Conservation (phyloP, 2,329 filamentous ascomycete species). For the Hypomyces rosellus region DNA sequence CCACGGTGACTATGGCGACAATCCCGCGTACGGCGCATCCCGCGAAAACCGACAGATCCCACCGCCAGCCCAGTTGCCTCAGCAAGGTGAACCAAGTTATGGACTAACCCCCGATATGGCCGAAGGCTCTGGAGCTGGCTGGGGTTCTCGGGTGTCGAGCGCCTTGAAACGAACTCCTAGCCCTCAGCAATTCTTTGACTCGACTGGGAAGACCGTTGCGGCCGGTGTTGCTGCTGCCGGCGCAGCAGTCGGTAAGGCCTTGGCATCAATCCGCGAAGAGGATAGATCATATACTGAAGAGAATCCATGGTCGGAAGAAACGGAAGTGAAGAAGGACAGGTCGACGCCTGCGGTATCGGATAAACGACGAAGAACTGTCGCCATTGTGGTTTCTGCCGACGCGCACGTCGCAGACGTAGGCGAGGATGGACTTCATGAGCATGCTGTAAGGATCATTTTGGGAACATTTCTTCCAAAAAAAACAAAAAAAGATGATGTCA, state of each 20-base stretch:
- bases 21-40: constrained; percentile 42
- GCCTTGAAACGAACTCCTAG: constrained; percentile 77
- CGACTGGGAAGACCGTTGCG: constrained; percentile 71
- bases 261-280: constrained; percentile 79
- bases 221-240: constrained; percentile 80
- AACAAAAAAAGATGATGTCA: no score
- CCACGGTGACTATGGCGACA: constrained; percentile 47
- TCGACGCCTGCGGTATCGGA: constrained; percentile 27
- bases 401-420: constrained; percentile 51
- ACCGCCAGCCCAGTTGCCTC: constrained; percentile 22
- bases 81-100: constrained; percentile 34
- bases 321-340: constrained; percentile 56
- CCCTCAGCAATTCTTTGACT: constrained; percentile 82
- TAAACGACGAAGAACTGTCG: constrained; percentile 69
- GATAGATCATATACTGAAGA: constrained; percentile 80
- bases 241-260: constrained; percentile 72
- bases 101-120: constrained; percentile 22
- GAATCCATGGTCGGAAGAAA: constrained; percentile 88
- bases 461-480: no score
- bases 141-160: constrained; percentile 73
- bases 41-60: constrained; percentile 26
- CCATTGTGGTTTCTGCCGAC: constrained; percentile 80
- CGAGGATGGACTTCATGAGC: constrained; percentile 61
- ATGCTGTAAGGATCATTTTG: constrained; percentile 55
- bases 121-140: constrained; percentile 35